Percentiles rank a stretch among this genome's conserved stretches.
phyloP scores from a whole-genome alignment of 2,329 filamentous ascomycete species.

The Colletotrichum tropicale region DNA sequence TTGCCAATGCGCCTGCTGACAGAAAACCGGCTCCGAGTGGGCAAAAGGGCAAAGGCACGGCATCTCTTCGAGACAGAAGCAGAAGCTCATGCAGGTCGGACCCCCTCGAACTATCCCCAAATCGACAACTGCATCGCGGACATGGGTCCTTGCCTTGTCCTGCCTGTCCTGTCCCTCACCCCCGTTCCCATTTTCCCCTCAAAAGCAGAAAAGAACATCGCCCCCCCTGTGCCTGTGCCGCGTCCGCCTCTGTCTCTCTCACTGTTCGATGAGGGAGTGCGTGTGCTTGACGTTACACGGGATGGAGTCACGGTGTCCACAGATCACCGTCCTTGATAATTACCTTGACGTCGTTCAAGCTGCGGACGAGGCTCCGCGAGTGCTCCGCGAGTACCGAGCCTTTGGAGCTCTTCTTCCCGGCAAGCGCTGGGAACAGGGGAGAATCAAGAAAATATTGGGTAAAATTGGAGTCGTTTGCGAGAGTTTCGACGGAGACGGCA shows the following conservation, averaged over 20 bases:
- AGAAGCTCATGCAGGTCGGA: conserved; percentile 5
- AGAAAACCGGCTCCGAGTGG: conserved; percentile 2
- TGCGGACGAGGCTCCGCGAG: conserved; percentile 13
- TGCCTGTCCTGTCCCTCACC: not conserved
- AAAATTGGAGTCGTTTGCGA: not conserved
- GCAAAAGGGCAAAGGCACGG: not conserved
- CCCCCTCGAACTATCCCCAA: conserved; percentile 8
- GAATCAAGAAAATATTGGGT: not conserved
- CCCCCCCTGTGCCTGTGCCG: not conserved
- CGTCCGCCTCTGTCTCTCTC: not conserved
- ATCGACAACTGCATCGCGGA: conserved; percentile 17
- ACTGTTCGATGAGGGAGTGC: not conserved
- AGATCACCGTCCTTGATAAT: conserved; percentile 19
- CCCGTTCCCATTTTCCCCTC: not conserved
- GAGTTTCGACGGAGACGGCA: not conserved
- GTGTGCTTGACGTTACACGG: conserved; percentile 8
- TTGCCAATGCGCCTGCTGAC: not conserved
- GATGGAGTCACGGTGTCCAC: not conserved
- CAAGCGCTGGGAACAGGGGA: conserved; percentile 7
- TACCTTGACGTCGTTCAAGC: conserved; percentile 14
- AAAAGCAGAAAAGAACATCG: not conserved
- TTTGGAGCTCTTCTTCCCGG: conserved; percentile 12
- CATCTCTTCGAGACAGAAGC: not conserved
- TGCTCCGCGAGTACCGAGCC: conserved; percentile 17
- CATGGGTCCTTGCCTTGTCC: not conserved